Evolutionary conservation across 2,329 filamentous ascomycete species (phyloP), one percentile per base, ranked within the genome.

Genomic region (Aspergillus niger): DNA sequence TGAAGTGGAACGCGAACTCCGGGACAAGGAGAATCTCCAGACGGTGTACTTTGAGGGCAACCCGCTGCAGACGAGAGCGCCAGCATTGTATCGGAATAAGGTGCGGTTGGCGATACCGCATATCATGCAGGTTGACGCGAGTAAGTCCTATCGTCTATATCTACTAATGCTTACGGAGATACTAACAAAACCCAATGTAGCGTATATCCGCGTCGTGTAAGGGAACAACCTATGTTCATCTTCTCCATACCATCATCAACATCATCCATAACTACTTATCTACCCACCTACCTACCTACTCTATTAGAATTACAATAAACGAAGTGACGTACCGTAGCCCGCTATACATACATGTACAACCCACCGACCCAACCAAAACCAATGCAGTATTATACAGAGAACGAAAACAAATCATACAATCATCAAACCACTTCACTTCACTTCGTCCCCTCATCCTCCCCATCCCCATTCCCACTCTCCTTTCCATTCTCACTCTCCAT

Each of bases 31-130:
- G 72, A 80, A 88, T 39, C 78, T 98, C 67, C 87, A 89, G 62
- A 97, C 95, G 1, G 94, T 99, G 10, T 99, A 99, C 74, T 96
- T 99, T 66, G 95, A 99, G 74, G 93, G 92, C 1, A 97, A 96
- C 70, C 94, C 93, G 26, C 76, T 99, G 68, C 95, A 99, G 79
- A 82, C 87, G 62, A 85, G 84, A 57, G 86, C 85, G 4, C 90
- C 91, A n/a, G 91, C 91, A 1, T 78, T 97, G 63, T 99, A 99
- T 77, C 83, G 95, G 71, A 98, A 97, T 79, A 99, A 99, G 79
- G 87, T 99, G 47, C 85, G 89, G 61, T 79, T 99, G 75, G 90
- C 92, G 36, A 77, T 99, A 76, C 95, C 95, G 59, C 90, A 95
- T 76, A 81, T 99, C 55, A 86, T 86, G 74, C 93, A 99, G 81